These are phyloP conservation scores for Cladosporium sphaerospermum DNA, from an alignment of 2,329 filamentous ascomycete species.

Conservation along the genomic window DNA sequence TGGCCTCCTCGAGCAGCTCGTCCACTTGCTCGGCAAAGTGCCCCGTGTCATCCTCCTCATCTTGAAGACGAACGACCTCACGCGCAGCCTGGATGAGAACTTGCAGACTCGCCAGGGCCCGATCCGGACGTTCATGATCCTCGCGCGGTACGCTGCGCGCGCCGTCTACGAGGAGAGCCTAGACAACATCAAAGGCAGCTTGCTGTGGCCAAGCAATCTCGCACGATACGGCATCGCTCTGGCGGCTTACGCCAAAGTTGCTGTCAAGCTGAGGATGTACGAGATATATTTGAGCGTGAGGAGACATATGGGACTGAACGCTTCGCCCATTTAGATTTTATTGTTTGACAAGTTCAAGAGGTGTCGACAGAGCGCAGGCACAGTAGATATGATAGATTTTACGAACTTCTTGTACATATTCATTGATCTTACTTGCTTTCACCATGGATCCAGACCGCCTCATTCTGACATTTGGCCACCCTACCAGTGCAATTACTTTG, in stretches of 20 bases:
- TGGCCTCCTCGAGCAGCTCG: slow-evolving; percentile 79
- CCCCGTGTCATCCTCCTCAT: slow-evolving; percentile 90
- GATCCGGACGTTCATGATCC: slow-evolving; percentile 57
- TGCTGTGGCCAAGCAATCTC: slow-evolving; percentile 49
- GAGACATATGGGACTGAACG: slow-evolving; percentile 38
- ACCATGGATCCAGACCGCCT: too few species aligned
- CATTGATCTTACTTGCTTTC: background rate
- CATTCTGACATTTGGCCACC: too few species aligned
- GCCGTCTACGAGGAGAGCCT: slow-evolving; percentile 57
- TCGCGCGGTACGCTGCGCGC: slow-evolving; percentile 57
- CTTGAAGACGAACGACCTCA: slow-evolving; percentile 95
- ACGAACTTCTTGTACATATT: background rate
- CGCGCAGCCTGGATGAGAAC: slow-evolving; percentile 86
- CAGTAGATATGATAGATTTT: background rate
- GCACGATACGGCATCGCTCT: slow-evolving; percentile 47
- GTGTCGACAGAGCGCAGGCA: background rate
- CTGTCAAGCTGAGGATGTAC: slow-evolving; percentile 53
- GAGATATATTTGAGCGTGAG: slow-evolving; percentile 50
- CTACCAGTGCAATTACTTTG: too few species aligned
- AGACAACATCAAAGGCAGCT: slow-evolving; percentile 45
- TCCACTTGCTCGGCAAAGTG: slow-evolving; percentile 80
- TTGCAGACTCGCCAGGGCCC: slow-evolving; percentile 65
- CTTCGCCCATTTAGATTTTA: background rate
- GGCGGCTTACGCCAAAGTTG: slow-evolving; percentile 48
- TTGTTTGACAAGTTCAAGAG: background rate